Percentiles rank a stretch among this genome's conserved stretches.
Evolutionary conservation across 345 rosid species (phyloP).

Genomic region (Lumnitzera littorea): DNA sequence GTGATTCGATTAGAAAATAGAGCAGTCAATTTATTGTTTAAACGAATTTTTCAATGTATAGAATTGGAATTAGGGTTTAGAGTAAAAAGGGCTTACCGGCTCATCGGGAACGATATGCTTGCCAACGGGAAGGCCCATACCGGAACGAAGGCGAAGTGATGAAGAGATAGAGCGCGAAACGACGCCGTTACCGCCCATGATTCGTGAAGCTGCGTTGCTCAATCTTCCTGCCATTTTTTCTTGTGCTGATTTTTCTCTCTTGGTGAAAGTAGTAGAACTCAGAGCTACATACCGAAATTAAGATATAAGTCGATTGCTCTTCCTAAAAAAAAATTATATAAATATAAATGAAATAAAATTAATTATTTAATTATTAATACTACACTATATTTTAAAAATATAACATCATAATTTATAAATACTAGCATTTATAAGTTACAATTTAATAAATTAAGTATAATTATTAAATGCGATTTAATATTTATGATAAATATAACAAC

Average conservation of each 20-base stretch:
- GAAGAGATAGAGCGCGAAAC: conserved; percentile 64
- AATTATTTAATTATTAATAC: too few species aligned
- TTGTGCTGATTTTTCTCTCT: conserved; percentile 2
- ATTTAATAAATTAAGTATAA: too few species aligned
- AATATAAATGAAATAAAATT: too few species aligned
- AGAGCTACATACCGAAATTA: too few species aligned
- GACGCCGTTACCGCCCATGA: conserved; percentile 88
- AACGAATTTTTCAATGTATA: neutral
- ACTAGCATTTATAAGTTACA: too few species aligned
- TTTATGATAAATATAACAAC: too few species aligned
- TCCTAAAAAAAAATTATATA: too few species aligned
- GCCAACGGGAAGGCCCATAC: conserved; percentile 96
- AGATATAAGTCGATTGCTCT: too few species aligned
- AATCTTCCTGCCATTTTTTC: conserved; percentile 72
- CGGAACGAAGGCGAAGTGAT: conserved; percentile 80
- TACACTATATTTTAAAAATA: too few species aligned
- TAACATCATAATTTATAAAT: too few species aligned
- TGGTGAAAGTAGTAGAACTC: neutral
- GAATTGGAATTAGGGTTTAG: neutral
- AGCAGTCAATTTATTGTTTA: neutral
- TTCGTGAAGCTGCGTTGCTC: conserved; percentile 62
- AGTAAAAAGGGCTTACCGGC: conserved; percentile 42
- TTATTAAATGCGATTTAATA: too few species aligned
- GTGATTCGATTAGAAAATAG: too few species aligned
- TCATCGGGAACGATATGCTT: conserved; percentile 93